A percentile compares a stretch with the other conserved stretches of the same genome.
Conservation (phyloP, 2,329 filamentous ascomycete genomes). For the Cryphonectria carpinicola region DNA sequence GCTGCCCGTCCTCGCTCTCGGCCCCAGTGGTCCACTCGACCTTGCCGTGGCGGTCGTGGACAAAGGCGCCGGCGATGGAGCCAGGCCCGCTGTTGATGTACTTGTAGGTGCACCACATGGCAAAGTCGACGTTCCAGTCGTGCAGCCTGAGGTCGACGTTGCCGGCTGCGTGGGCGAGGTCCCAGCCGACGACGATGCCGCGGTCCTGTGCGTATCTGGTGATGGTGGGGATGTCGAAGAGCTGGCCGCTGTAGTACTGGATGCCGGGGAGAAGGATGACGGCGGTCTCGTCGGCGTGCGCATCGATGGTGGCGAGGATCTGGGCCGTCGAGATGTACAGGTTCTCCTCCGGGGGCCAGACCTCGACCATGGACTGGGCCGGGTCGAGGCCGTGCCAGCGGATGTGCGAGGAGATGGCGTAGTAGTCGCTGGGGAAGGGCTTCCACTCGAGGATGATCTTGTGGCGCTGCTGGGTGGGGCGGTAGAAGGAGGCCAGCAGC, state of each 20-base stretch:
- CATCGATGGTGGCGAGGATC: constrained; percentile 74
- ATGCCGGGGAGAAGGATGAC: constrained; percentile 83
- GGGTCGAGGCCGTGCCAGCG: constrained; percentile 70
- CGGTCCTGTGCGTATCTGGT: constrained; percentile 74
- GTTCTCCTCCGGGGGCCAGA: constrained; percentile 29
- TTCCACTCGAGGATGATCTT: constrained; percentile 91
- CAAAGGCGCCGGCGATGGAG: constrained; percentile 77
- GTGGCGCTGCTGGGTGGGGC: constrained; percentile 64
- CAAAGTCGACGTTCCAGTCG: constrained; percentile 91
- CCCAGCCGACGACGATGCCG: constrained; percentile 81
- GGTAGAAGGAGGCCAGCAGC: constrained; percentile 83
- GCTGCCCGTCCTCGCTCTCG: constrained; percentile 41
- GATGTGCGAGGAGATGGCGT: constrained; percentile 83
- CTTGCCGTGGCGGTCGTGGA: constrained; percentile 73
- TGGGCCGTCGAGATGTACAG: constrained; percentile 71
- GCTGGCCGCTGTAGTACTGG: constrained; percentile 90
- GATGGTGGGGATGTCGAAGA: constrained; percentile 81
- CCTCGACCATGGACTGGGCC: constrained; percentile 65
- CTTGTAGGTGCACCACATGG: constrained; percentile 93
- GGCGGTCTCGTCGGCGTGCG: constrained; percentile 73
- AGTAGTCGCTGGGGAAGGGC: constrained; percentile 88
- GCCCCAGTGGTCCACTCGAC: constrained; percentile 53
- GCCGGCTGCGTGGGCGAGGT: constrained; percentile 83
- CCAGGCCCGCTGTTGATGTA: constrained; percentile 89
- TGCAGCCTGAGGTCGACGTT: constrained; percentile 81